Percentiles rank a stretch among this genome's conserved stretches.
phyloP scores from a whole-genome alignment of 306 rosid genomes.

The Glycine soja region DNA sequence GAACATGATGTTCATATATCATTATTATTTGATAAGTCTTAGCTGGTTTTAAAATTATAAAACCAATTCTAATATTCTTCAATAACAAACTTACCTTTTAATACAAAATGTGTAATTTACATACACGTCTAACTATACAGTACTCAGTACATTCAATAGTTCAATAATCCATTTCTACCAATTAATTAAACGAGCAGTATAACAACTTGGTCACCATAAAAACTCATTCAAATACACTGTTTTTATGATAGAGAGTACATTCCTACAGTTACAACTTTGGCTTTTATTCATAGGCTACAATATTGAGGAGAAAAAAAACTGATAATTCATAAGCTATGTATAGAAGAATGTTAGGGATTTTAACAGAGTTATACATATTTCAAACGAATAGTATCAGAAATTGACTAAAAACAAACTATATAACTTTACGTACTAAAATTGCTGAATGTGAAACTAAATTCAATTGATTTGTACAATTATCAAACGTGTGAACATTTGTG shows the following conservation, averaged over 20 bases:
- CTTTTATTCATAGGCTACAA: conserved; percentile 14
- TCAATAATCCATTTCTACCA: too few relatives aligned
- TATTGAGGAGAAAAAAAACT: not conserved
- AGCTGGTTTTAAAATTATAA: too few relatives aligned
- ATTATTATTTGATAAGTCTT: too few relatives aligned
- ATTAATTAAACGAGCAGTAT: too few relatives aligned
- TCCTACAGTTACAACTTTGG: not conserved
- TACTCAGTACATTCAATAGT: too few relatives aligned
- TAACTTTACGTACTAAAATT: conserved; percentile 53
- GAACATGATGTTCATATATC: too few relatives aligned
- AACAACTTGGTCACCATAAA: too few relatives aligned
- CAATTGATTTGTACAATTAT: not conserved
- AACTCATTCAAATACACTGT: conserved; percentile 35
- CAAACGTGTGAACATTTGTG: not conserved
- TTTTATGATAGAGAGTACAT: not conserved
- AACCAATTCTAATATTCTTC: too few relatives aligned
- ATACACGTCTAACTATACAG: too few relatives aligned
- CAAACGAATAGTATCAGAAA: conserved; percentile 29
- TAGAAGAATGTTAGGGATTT: not conserved
- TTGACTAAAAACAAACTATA: conserved; percentile 39
- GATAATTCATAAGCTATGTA: not conserved
- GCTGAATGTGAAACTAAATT: not conserved
- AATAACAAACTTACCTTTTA: too few relatives aligned
- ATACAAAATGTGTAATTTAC: too few relatives aligned
- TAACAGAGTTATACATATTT: not conserved